Evolutionary conservation across 2,329 filamentous ascomycete species (phyloP), one percentile per base, ranked within the genome.

Genomic region (Pseudohalonectria lignicola): DNA sequence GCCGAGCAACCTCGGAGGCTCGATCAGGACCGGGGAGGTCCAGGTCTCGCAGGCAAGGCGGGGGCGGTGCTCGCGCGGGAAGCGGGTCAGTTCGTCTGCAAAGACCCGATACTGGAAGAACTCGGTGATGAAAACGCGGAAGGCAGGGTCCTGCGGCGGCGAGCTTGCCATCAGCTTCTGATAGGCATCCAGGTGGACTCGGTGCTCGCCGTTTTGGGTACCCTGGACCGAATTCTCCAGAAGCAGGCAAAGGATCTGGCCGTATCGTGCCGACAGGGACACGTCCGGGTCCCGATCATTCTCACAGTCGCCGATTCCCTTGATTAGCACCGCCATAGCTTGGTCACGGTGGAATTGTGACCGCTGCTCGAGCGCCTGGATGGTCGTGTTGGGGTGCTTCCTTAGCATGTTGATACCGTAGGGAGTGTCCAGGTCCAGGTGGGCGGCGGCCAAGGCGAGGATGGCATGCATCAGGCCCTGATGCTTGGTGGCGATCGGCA

Each of bases 391-490:
- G 3, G 67, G 62, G 44, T 70, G 64, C 17, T 69, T 63, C 25
- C 58, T 58, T 5, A 79, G 56, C 4, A 78, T 51, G 34, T 71
- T 73, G 40, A 55, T 47, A 10, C 72, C 74, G 39, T 77, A 75
- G 0, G 72, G 66, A 0, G 73, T 71, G 4, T 69, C 64, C 43
- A 69, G 69, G 54, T 80, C 72, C 39, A 80, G 71, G 49, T 94
- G 86, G 43, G 79, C 86, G 48, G 84, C 84, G 28, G 86, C 84
- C 8, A 94, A 68, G 32, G 84, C 86, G 38, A 94, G 70, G 36
- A 94, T 76, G 10, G 86, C 92, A 55, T 94, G 87, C 86, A 94
- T 94, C 37, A 94, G 66, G 11, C 86, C 86, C 44, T 78, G 71
- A 53, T 94, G 81, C 43, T 79, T 70, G 31, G 84, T 77, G 3